These are phyloP conservation scores for Trametes sp. DNA, from an alignment of 1,284 basidiomycete genomes.

Conservation along the genomic window DNA sequence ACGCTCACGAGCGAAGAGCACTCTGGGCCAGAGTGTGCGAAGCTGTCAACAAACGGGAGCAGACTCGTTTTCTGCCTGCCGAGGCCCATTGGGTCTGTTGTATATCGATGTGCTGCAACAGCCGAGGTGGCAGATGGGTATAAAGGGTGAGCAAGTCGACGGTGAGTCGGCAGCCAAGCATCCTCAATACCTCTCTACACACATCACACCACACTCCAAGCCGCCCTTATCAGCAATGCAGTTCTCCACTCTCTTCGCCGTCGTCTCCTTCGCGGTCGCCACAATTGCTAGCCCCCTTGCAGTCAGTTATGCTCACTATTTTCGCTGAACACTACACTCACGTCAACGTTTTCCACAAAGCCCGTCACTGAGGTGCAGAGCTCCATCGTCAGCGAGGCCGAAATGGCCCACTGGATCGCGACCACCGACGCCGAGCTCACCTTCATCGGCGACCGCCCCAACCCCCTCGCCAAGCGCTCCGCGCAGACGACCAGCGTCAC, in stretches of 20 bases:
- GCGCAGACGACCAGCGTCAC: constrained; percentile 6
- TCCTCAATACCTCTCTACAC: neutral
- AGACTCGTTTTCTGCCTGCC: neutral
- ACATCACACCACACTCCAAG: neutral
- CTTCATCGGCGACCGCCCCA: constrained; percentile 8
- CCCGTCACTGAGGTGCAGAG: neutral
- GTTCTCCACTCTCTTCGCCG: constrained; percentile 8
- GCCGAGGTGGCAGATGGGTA: neutral
- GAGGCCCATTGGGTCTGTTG: no score
- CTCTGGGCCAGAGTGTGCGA: no score
- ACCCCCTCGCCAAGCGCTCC: constrained; percentile 8
- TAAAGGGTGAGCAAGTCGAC: neutral
- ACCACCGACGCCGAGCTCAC: constrained; percentile 16
- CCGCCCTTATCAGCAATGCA: constrained; percentile 3
- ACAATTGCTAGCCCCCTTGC: neutral
- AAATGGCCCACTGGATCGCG: constrained; percentile 9
- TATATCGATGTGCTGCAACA: no score
- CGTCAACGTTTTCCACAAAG: neutral
- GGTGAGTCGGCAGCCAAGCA: neutral
- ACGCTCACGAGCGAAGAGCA: no score
- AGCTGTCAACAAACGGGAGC: neutral
- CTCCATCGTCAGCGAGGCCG: constrained; percentile 5
- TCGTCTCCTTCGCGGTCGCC: neutral
- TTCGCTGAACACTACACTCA: neutral
- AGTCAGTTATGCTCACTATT: neutral